A percentile compares a stretch with the other conserved stretches of the same genome.
phyloP scores from a whole-genome alignment of 345 rosid species.

The Bruguiera gymnorhiza region DNA sequence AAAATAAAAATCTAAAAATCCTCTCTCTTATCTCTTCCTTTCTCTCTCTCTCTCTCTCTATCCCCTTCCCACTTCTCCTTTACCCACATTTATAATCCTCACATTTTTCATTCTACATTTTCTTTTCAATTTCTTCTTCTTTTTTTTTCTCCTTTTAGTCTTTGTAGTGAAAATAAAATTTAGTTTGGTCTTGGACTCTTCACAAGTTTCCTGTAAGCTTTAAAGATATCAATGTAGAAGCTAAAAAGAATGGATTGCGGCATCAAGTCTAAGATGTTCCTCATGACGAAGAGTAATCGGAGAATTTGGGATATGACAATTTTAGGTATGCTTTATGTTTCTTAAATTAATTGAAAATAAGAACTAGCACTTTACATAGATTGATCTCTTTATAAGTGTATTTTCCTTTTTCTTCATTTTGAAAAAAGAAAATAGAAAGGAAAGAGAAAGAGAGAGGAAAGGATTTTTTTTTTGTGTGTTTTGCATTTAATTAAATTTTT shows the following conservation, averaged over 20 bases:
- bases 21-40: not conserved
- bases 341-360: not conserved
- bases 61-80: no score
- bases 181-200: not conserved
- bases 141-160: not conserved
- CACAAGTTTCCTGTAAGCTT: constrained; percentile 14
- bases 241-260: constrained; percentile 12
- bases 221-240: no score
- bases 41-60: not conserved
- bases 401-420: no score
- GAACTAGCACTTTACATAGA: not conserved
- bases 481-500: no score
- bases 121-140: no score
- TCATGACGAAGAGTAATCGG: not conserved
- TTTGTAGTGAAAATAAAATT: not conserved
- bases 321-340: constrained; percentile 21
- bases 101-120: not conserved
- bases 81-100: not conserved
- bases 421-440: no score
- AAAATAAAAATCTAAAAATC: no score
- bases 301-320: constrained; percentile 21
- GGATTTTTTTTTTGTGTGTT: no score
- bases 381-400: no score
- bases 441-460: no score
- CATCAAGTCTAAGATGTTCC: constrained; percentile 2